Conservation (phyloP, 805 yeast species). For the Starmerella sirachaensis region DNA sequence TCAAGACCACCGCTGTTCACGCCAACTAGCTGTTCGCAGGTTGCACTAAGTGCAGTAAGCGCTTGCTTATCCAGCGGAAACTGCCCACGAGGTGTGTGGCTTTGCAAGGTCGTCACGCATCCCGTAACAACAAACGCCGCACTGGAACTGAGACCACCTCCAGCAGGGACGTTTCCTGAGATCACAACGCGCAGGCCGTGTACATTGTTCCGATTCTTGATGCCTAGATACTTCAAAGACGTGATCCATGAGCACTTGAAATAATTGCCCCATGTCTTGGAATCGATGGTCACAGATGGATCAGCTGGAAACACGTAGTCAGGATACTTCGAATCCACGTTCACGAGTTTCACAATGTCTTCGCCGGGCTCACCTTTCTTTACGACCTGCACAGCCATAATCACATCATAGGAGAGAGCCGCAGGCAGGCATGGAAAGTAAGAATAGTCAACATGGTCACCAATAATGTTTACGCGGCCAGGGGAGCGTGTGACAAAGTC, state of each 20-base stretch:
- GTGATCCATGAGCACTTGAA: slow-evolving; percentile 54
- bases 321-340: slow-evolving; percentile 27
- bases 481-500: slow-evolving; percentile 51
- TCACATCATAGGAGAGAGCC: slow-evolving; percentile 55
- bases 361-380: slow-evolving; percentile 6
- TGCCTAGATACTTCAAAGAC: slow-evolving; percentile 39
- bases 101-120: slow-evolving; percentile 43
- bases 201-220: slow-evolving; percentile 17
- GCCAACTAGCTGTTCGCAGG: slow-evolving; percentile 59
- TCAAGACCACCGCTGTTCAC: slow-evolving; percentile 75
- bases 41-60: slow-evolving; percentile 48
- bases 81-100: slow-evolving; percentile 34
- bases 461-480: slow-evolving; percentile 65
- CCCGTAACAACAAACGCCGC: slow-evolving; percentile 63
- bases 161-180: slow-evolving; percentile 60
- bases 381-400: slow-evolving; percentile 34
- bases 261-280: slow-evolving; percentile 53
- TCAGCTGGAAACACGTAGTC: slow-evolving; percentile 13
- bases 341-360: slow-evolving; percentile 28
- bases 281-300: slow-evolving; percentile 36
- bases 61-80: slow-evolving; percentile 36
- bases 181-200: slow-evolving; percentile 41
- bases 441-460: slow-evolving; percentile 64
- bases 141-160: slow-evolving; percentile 58
- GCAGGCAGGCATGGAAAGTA: slow-evolving; percentile 58